Evolutionary conservation across 1,139 yeast species (phyloP).

Genomic region (Geotrichum cucujoidarum): DNA sequence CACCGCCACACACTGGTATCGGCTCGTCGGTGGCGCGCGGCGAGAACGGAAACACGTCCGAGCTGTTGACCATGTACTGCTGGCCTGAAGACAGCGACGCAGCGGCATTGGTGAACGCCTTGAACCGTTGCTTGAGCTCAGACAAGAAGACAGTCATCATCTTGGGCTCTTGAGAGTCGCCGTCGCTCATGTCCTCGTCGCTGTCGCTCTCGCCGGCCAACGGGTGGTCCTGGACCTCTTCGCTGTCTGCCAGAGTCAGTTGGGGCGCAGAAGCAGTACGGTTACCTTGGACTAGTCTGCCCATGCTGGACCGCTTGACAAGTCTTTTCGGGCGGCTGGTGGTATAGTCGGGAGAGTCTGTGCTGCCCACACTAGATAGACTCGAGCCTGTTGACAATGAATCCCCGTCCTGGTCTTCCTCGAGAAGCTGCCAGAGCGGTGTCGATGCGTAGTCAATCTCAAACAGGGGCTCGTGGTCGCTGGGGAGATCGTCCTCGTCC

Average conservation of each 20-base stretch:
- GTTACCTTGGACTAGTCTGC: not conserved
- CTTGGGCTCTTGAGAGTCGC: not conserved
- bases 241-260: not conserved
- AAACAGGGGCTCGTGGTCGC: not conserved
- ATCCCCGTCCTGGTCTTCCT: slow-evolving; percentile 1
- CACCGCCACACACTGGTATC: slow-evolving; percentile 21
- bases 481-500: not conserved
- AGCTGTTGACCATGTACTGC: slow-evolving; percentile 23
- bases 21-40: slow-evolving; percentile 34
- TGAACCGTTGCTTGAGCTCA: slow-evolving; percentile 28
- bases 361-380: slow-evolving; percentile 1
- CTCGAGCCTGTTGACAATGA: slow-evolving; percentile 2
- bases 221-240: not conserved
- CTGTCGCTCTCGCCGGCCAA: slow-evolving; percentile 2
- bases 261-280: not conserved
- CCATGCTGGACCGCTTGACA: not conserved
- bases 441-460: not conserved
- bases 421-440: slow-evolving; percentile 3
- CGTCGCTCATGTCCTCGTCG: not conserved
- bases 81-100: slow-evolving; percentile 29
- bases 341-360: too few species aligned
- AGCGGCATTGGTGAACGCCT: slow-evolving; percentile 30
- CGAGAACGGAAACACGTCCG: slow-evolving; percentile 28
- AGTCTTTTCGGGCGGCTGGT: not conserved
- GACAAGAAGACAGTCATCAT: not conserved